phyloP scores from a whole-genome alignment of 2,329 filamentous ascomycete genomes.

The Knufia fluminis region DNA sequence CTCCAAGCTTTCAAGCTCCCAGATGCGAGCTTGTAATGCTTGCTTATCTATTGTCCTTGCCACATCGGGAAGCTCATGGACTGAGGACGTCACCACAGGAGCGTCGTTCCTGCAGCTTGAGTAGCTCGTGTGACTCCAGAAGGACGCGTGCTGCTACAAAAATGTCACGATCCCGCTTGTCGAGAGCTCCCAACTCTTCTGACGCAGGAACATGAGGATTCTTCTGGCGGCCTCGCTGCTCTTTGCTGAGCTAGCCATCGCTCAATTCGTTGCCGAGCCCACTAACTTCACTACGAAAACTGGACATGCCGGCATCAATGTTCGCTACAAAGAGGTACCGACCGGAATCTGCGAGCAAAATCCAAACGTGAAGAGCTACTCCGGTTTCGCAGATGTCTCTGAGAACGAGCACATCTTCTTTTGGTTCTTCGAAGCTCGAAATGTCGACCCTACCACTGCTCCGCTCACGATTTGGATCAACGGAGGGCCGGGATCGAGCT shows the following conservation, averaged over 20 bases:
- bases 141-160: neutral
- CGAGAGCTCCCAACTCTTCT: neutral
- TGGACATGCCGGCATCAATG: conserved; percentile 33
- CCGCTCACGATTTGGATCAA: conserved; percentile 35
- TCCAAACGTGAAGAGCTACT: conserved; percentile 47
- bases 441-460: conserved; percentile 24
- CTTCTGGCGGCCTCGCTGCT: neutral
- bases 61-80: too few species aligned
- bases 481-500: conserved; percentile 27
- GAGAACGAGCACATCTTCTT: conserved; percentile 40
- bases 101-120: too few species aligned
- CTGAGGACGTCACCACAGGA: too few species aligned
- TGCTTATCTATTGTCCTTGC: too few species aligned
- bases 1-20: too few species aligned
- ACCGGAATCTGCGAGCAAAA: conserved; percentile 39
- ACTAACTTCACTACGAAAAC: conserved; percentile 29
- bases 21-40: too few species aligned
- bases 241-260: conserved; percentile 11
- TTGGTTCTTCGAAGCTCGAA: conserved; percentile 37
- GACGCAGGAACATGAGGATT: neutral
- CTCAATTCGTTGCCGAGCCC: conserved; percentile 32
- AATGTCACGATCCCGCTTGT: neutral
- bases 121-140: too few species aligned
- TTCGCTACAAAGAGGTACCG: conserved; percentile 42
- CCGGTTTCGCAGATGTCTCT: conserved; percentile 51